Evolutionary conservation across 148 eudicot genomes (phyloP).

Genomic region (Diospyros lotus): DNA sequence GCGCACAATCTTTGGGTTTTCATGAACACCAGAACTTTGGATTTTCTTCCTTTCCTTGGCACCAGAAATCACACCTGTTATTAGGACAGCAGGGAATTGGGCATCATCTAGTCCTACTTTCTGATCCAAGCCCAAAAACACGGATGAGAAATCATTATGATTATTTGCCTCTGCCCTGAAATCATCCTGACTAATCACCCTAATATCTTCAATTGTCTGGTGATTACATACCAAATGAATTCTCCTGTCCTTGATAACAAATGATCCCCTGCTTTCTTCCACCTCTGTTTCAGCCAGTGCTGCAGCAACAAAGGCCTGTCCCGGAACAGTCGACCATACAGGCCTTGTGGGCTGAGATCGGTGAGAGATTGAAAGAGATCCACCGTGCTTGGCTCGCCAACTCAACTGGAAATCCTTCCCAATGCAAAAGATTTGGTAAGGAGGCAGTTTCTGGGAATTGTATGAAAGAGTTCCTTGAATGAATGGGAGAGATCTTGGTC

Average conservation of each 20-base stretch:
- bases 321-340: slow-evolving; percentile 79
- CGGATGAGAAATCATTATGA: slow-evolving; percentile 26
- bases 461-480: slow-evolving; percentile 50
- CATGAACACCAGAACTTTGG: slow-evolving; percentile 14
- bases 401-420: slow-evolving; percentile 60
- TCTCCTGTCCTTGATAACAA: slow-evolving; percentile 51
- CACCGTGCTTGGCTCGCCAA: slow-evolving; percentile 67
- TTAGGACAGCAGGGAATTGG: slow-evolving; percentile 46
- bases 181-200: slow-evolving; percentile 34
- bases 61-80: slow-evolving; percentile 54
- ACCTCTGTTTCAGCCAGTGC: slow-evolving; percentile 78
- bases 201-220: slow-evolving; percentile 71
- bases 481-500: slow-evolving; percentile 57
- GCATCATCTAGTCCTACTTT: slow-evolving; percentile 15
- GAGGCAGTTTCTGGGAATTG: slow-evolving; percentile 44
- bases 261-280: slow-evolving; percentile 97
- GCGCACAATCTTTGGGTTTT: slow-evolving; percentile 16
- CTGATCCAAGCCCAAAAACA: slow-evolving; percentile 24
- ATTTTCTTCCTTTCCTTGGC: slow-evolving; percentile 27
- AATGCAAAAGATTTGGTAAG: slow-evolving; percentile 44
- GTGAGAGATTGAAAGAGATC: slow-evolving; percentile 60
- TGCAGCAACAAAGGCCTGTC: slow-evolving; percentile 78
- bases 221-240: slow-evolving; percentile 61
- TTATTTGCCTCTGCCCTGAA: slow-evolving; percentile 15
- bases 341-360: slow-evolving; percentile 45